A percentile compares a stretch with the other conserved stretches of the same genome.
Evolutionary conservation across 2,329 filamentous ascomycete species (phyloP).

Genomic region (Albophoma yamanashiensis): DNA sequence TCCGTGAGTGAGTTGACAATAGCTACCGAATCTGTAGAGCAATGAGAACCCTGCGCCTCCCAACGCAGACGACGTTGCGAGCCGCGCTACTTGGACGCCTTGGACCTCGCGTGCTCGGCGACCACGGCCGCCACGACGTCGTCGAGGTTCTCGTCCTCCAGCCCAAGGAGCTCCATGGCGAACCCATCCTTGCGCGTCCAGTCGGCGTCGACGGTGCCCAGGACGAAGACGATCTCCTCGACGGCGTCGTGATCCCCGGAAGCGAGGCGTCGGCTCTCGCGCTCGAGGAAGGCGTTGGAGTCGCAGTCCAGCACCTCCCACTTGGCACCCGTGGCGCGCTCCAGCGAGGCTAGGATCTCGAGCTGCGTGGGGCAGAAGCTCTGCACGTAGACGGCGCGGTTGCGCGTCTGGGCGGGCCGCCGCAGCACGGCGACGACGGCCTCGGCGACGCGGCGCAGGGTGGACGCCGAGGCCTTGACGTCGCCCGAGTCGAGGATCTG

Average conservation of each 20-base stretch:
- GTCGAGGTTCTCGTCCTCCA: slow-evolving; percentile 36
- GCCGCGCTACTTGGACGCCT: not conserved
- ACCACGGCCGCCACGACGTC: slow-evolving; percentile 25
- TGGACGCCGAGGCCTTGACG: slow-evolving; percentile 34
- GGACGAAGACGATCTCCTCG: slow-evolving; percentile 38
- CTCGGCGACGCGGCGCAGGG: slow-evolving; percentile 35
- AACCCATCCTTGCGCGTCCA: slow-evolving; percentile 34
- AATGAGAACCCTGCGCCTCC: not conserved
- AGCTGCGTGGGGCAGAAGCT: slow-evolving; percentile 37
- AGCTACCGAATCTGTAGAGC: not conserved
- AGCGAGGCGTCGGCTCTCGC: slow-evolving; percentile 25
- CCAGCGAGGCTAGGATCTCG: slow-evolving; percentile 33
- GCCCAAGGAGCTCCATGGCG: slow-evolving; percentile 34
- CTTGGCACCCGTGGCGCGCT: slow-evolving; percentile 36
- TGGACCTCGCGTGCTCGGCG: slow-evolving; percentile 7
- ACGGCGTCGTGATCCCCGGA: slow-evolving; percentile 24
- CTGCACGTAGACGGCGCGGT: slow-evolving; percentile 35
- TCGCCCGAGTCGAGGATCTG: slow-evolving; percentile 42
- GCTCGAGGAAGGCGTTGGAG: slow-evolving; percentile 26
- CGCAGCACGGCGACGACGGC: slow-evolving; percentile 38
- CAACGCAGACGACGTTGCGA: not conserved
- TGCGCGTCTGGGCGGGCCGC: slow-evolving; percentile 39
- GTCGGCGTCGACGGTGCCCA: slow-evolving; percentile 35
- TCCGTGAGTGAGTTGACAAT: not conserved
- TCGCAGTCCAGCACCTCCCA: slow-evolving; percentile 21